Base-by-base conservation (phyloP, 129 eudicot genomes). In the Flaveria robusta region DNA sequence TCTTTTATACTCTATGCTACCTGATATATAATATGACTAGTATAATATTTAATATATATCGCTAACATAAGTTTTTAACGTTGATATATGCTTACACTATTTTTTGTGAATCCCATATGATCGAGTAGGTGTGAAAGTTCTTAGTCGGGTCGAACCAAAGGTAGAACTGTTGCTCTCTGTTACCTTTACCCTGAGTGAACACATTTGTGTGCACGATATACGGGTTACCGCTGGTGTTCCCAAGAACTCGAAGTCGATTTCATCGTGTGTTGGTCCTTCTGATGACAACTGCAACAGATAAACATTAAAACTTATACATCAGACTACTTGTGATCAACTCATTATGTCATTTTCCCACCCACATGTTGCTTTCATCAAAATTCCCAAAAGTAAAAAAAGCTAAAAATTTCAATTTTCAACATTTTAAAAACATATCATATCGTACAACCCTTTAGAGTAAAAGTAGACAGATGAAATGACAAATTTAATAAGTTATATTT, bases 71-170 rank as follows among this genome's bases (percentile, higher is more conserved):
- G 39, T 5, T 34, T 34, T 34, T 34, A 43, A 43, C 2, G 1
- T 9, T 13, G 19, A 1, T 5, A 14, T 62, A 24, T 68, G 75
- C 96, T 85, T 92, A 92, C 96, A 88, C 87, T 72, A 91, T 88
- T 39, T 82, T 89, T 37, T 41, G 85, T 5, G 89, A 78, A 42
- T 91, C 88, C 97, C 97, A 91, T 9, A 82, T 76, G 83, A 91
- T 75, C 0, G 97, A 88, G 80, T 91, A 91, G 72, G 97, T 91
- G 84, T 91, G 97, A 81, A 88, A 91, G 79, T 88, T 85, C 22
- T 72, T 89, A 55, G 97, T 85, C 13, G 97, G 97, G 52, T 91
- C 97, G 63, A 91, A 91, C 97, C 97, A 91, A 5, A 91, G 86
- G 69, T 88, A 81, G 75, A 89, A 91, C 9, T 91, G 95, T 52